phyloP scores from a whole-genome alignment of 2,329 filamentous ascomycete genomes.

The Mycosphaerella sp. region DNA sequence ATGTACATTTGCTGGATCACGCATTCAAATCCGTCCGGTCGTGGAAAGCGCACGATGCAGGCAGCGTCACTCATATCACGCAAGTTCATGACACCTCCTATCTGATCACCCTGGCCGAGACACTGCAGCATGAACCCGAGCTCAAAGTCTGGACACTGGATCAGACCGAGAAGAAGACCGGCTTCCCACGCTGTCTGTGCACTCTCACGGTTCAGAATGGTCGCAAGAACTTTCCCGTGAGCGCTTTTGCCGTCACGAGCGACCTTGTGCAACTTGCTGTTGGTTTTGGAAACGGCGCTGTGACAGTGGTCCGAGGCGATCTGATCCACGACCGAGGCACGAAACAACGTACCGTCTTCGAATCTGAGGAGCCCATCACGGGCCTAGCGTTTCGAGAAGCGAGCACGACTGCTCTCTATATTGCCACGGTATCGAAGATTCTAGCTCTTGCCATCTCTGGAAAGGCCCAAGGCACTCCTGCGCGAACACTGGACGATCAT shows the following conservation, averaged over 20 bases:
- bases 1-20: constrained; percentile 79
- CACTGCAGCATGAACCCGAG: constrained; percentile 77
- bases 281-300: constrained; percentile 90
- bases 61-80: constrained; percentile 81
- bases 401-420: constrained; percentile 70
- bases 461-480: constrained; percentile 80
- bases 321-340: constrained; percentile 92
- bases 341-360: constrained; percentile 88
- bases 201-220: constrained; percentile 83
- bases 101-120: constrained; percentile 80
- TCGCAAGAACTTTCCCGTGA: constrained; percentile 88
- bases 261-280: constrained; percentile 90
- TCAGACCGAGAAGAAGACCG: constrained; percentile 89
- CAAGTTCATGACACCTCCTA: constrained; percentile 83
- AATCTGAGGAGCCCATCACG: constrained; percentile 93
- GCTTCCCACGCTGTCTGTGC: constrained; percentile 78
- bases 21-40: constrained; percentile 79
- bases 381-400: constrained; percentile 71
- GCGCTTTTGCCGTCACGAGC: constrained; percentile 78
- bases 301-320: constrained; percentile 89
- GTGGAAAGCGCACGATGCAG: constrained; percentile 78
- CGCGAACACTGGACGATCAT: constrained; percentile 78
- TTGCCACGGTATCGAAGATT: constrained; percentile 83
- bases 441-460: constrained; percentile 81
- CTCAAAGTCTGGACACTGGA: constrained; percentile 98